Evolutionary conservation across 1,284 basidiomycete genomes (phyloP).

Genomic region (Pyrrhoderma lamaoense): DNA sequence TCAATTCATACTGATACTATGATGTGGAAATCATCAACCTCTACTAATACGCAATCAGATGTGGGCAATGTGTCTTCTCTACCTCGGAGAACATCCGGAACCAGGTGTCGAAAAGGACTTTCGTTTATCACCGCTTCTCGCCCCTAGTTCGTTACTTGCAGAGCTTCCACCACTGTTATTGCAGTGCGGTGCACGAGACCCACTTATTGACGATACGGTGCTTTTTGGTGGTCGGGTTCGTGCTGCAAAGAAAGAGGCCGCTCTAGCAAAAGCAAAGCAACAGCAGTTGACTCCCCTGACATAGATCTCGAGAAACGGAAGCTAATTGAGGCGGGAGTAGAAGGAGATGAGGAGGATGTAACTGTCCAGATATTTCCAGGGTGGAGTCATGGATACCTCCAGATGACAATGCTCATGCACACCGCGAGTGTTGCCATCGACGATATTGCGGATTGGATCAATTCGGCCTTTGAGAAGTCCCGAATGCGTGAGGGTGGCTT

Average conservation of each 20-base stretch:
- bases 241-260: slow-evolving; percentile 71
- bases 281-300: slow-evolving; percentile 45
- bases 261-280: slow-evolving; percentile 35
- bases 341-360: slow-evolving; percentile 92
- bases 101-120: slow-evolving; percentile 95
- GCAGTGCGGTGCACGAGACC: slow-evolving; percentile 94
- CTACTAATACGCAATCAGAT: slow-evolving; percentile 46
- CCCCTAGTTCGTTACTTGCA: slow-evolving; percentile 77
- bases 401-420: slow-evolving; percentile 85
- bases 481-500: slow-evolving; percentile 11
- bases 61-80: slow-evolving; percentile 97
- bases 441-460: slow-evolving; percentile 92
- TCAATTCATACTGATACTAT: too few relatives aligned
- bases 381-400: slow-evolving; percentile 91
- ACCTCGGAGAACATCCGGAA: slow-evolving; percentile 87
- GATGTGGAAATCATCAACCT: too few relatives aligned
- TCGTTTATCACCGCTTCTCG: slow-evolving; percentile 88
- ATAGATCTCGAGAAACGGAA: slow-evolving; percentile 30
- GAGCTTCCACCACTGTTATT: slow-evolving; percentile 91
- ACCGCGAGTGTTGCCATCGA: slow-evolving; percentile 79
- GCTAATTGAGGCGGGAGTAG: slow-evolving; percentile 38
- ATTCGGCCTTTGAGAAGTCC: slow-evolving; percentile 58
- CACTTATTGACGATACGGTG: slow-evolving; percentile 93
- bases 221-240: slow-evolving; percentile 90
- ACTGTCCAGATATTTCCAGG: slow-evolving; percentile 86